A percentile compares a stretch with the other conserved stretches of the same genome.
phyloP scores from a whole-genome alignment of 805 yeast species.

The Pichia occidentalis region DNA sequence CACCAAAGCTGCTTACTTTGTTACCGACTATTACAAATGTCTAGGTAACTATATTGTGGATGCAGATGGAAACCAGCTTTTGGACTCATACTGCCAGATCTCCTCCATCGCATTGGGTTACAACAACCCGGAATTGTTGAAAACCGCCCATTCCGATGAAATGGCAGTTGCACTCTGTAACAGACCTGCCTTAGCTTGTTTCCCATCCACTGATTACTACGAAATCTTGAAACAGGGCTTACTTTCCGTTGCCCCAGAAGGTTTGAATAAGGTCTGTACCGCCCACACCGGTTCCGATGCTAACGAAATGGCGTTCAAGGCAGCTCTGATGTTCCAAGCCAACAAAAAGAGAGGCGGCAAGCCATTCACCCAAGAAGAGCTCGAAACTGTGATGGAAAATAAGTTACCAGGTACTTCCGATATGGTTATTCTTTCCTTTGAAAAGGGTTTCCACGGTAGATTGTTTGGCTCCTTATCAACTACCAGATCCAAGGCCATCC shows the following conservation, averaged over 20 bases:
- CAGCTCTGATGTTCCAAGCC: conserved; percentile 60
- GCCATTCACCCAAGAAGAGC: conserved; percentile 41
- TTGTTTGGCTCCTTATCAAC: conserved; percentile 50
- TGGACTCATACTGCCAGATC: conserved; percentile 68
- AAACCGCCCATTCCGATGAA: conserved; percentile 51
- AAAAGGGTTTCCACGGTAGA: conserved; percentile 52
- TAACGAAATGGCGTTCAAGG: conserved; percentile 64
- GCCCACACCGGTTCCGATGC: conserved; percentile 66
- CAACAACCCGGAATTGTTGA: conserved; percentile 58
- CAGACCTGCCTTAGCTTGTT: conserved; percentile 64
- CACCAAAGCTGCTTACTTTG: conserved; percentile 55
- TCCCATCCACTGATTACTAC: conserved; percentile 52
- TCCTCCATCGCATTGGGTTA: conserved; percentile 67
- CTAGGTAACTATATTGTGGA: conserved; percentile 60
- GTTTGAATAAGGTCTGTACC: conserved; percentile 55
- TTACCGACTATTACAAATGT: conserved; percentile 59
- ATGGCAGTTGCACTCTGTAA: conserved; percentile 61
- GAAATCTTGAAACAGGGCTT: conserved; percentile 40
- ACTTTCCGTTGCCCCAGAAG: conserved; percentile 59
- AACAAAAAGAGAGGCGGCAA: conserved; percentile 40
- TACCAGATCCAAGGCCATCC: conserved; percentile 51
- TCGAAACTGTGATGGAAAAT: conserved; percentile 43
- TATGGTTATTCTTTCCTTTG: conserved; percentile 46
- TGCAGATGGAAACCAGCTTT: conserved; percentile 53
- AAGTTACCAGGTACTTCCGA: conserved; percentile 47